phyloP scores from a whole-genome alignment of 2,329 filamentous ascomycete species.

The Claviceps digitariae region DNA sequence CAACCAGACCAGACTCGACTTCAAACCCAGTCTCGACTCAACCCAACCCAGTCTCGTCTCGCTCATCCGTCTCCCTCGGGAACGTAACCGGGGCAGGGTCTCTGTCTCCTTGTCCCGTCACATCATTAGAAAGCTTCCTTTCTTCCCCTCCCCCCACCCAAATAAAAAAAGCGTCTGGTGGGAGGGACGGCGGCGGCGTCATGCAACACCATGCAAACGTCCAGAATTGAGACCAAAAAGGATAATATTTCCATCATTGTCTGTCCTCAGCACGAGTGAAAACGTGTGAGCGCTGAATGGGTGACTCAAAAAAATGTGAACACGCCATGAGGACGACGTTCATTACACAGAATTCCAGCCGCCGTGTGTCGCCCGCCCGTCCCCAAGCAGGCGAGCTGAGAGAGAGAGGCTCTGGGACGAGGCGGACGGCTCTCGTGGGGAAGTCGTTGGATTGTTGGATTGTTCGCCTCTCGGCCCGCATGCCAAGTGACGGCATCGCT shows the following conservation, averaged over 20 bases:
- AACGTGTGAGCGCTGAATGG: background rate
- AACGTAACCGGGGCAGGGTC: too few relatives aligned
- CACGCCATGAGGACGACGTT: background rate
- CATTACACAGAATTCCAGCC: slow-evolving; percentile 2
- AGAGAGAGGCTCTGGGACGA: background rate
- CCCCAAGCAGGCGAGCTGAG: too few relatives aligned
- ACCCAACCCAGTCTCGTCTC: too few relatives aligned
- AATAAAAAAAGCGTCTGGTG: too few relatives aligned
- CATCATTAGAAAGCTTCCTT: too few relatives aligned
- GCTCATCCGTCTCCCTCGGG: background rate
- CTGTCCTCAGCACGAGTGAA: background rate
- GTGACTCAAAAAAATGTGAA: background rate
- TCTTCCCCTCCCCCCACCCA: too few relatives aligned
- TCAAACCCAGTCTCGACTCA: too few relatives aligned
- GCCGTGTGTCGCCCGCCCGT: background rate
- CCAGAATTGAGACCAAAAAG: background rate
- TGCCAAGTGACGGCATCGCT: slow-evolving; percentile 1
- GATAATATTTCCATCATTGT: background rate
- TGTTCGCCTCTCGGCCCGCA: background rate
- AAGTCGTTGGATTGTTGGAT: background rate
- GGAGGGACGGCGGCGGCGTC: background rate
- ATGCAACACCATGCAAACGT: background rate
- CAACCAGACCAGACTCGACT: too few relatives aligned
- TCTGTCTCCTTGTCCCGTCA: too few relatives aligned
- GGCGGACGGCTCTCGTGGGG: background rate